Percentiles rank a stretch among this genome's conserved stretches.
Evolutionary conservation across 2,329 filamentous ascomycete species (phyloP).

Genomic region (Aaosphaeria arxii): DNA sequence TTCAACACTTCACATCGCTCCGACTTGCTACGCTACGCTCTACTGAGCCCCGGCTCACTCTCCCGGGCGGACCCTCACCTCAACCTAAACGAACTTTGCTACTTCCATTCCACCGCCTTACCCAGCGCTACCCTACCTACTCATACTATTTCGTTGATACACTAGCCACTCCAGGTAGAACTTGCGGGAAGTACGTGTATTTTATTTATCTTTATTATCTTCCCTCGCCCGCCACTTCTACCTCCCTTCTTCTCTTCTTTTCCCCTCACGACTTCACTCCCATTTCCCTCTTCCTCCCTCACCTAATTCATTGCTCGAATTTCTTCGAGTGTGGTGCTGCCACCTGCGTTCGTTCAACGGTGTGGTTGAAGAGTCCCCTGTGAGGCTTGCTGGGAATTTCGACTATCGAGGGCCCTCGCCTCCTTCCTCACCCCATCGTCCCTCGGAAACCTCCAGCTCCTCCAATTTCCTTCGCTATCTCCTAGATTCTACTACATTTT

Average conservation of each 20-base stretch:
- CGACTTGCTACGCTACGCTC: no score
- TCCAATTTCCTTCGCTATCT: slow-evolving; percentile 12
- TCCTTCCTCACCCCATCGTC: background rate
- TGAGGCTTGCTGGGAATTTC: slow-evolving; percentile 13
- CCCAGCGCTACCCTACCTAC: no score
- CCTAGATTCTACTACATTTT: slow-evolving; percentile 1
- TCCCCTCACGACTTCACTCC: slow-evolving; percentile 4
- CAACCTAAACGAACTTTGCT: no score
- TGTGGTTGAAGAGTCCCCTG: slow-evolving; percentile 3
- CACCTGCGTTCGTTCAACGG: background rate
- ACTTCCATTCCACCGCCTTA: slow-evolving; percentile 21
- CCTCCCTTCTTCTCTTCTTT: slow-evolving; percentile 7
- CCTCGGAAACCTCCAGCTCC: background rate
- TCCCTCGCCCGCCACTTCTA: slow-evolving; percentile 5
- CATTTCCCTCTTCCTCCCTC: slow-evolving; percentile 6
- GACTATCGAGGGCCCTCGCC: background rate
- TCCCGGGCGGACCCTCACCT: no score
- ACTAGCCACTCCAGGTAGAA: no score
- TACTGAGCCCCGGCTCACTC: no score
- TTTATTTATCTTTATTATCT: slow-evolving; percentile 4
- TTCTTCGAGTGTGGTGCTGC: slow-evolving; percentile 16
- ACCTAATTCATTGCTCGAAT: background rate
- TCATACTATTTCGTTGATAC: no score
- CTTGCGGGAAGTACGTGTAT: no score
- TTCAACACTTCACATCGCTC: no score